phyloP scores from a whole-genome alignment of 208 protist genomes.

The Trypanosoma congolense region DNA sequence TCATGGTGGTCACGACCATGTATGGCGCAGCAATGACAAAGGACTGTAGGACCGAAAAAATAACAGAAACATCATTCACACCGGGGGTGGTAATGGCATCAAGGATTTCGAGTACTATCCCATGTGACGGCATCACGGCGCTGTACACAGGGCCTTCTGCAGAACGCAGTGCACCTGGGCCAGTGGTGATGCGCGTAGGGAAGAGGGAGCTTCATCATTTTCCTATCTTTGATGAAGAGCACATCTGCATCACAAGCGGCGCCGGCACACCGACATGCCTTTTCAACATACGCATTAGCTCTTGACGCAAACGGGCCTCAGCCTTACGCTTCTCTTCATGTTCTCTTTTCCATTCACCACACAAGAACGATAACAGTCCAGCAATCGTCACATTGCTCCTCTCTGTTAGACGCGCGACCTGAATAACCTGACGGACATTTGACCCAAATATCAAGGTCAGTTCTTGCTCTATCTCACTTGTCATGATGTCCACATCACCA shows the following conservation, averaged over 20 bases:
- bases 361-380: slow-evolving; percentile 19
- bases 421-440: slow-evolving; percentile 7
- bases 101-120: slow-evolving; percentile 12
- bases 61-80: neutral
- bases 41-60: slow-evolving; percentile 12
- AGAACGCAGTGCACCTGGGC: neutral
- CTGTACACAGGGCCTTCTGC: slow-evolving; percentile 11
- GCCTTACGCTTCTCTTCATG: neutral
- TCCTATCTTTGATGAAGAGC: slow-evolving; percentile 12
- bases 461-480: slow-evolving; percentile 7
- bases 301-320: neutral
- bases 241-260: slow-evolving; percentile 3
- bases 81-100: slow-evolving; percentile 4
- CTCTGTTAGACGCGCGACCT: neutral
- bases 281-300: neutral
- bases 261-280: neutral
- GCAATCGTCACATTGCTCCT: neutral
- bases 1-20: slow-evolving; percentile 13
- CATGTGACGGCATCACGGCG: slow-evolving; percentile 20
- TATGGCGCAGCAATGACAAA: slow-evolving; percentile 23
- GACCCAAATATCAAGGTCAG: slow-evolving; percentile 21
- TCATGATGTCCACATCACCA: slow-evolving; percentile 10
- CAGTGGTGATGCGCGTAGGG: neutral
- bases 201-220: neutral
- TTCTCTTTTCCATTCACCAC: slow-evolving; percentile 11